Percentiles rank a stretch among this genome's conserved stretches.
Evolutionary conservation across 2,329 filamentous ascomycete species (phyloP).

Genomic region (Monilinia vaccinii-corymbosi): DNA sequence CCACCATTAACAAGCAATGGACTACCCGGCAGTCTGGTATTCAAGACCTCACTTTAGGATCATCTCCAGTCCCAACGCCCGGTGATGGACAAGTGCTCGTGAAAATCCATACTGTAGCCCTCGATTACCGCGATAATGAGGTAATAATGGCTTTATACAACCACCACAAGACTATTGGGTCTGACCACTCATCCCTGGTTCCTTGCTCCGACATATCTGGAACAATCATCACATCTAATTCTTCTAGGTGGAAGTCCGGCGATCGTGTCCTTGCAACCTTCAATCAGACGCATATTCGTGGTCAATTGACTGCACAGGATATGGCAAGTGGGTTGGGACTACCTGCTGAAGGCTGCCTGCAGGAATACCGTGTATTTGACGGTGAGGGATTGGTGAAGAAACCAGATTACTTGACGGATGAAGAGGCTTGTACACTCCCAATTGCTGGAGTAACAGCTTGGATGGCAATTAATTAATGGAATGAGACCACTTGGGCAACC

Average conservation of each 20-base stretch:
- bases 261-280: slow-evolving; percentile 62
- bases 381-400: slow-evolving; percentile 44
- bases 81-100: slow-evolving; percentile 38
- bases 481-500: slow-evolving; percentile 42
- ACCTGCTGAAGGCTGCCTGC: slow-evolving; percentile 54
- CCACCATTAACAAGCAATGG: slow-evolving; percentile 39
- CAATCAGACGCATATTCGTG: slow-evolving; percentile 38
- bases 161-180: slow-evolving; percentile 48
- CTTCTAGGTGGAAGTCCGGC: slow-evolving; percentile 42
- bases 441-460: slow-evolving; percentile 55
- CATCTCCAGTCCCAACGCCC: slow-evolving; percentile 38
- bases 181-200: slow-evolving; percentile 32
- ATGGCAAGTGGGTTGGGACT: slow-evolving; percentile 49
- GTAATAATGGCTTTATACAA: slow-evolving; percentile 40
- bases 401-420: slow-evolving; percentile 47
- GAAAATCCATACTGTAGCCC: slow-evolving; percentile 22
- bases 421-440: slow-evolving; percentile 51
- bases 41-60: slow-evolving; percentile 39
- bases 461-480: slow-evolving; percentile 56
- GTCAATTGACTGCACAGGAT: slow-evolving; percentile 19
- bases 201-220: slow-evolving; percentile 67
- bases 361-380: slow-evolving; percentile 51
- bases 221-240: slow-evolving; percentile 41
- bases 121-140: slow-evolving; percentile 28
- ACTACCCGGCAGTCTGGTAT: slow-evolving; percentile 45